Evolutionary conservation across 768 basidiomycete genomes (phyloP).

Genomic region (Lyophyllum atratum): DNA sequence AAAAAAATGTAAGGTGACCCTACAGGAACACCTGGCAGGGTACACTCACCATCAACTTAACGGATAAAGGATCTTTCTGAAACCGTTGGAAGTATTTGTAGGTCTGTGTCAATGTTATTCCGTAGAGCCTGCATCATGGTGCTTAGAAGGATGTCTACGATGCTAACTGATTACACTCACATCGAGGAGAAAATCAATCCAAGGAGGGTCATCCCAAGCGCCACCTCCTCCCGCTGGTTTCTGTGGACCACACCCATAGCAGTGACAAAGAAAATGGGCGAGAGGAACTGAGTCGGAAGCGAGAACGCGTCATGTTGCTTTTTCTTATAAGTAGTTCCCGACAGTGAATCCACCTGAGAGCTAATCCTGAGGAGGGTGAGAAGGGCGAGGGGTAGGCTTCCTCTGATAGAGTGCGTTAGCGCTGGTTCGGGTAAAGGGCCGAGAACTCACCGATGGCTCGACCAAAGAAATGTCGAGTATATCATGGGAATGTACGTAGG

Average conservation of each 20-base stretch:
- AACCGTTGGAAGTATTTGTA: slow-evolving; percentile 35
- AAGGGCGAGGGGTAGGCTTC: background rate
- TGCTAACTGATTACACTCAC: slow-evolving; percentile 14
- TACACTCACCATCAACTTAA: slow-evolving; percentile 28
- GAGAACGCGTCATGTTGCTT: background rate
- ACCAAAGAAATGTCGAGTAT: slow-evolving; percentile 5
- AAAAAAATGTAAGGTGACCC: too few relatives aligned
- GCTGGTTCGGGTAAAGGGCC: background rate
- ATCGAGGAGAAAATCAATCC: slow-evolving; percentile 33
- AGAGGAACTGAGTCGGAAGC: background rate
- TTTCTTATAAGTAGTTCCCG: background rate
- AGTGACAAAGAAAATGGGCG: background rate
- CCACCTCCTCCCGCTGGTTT: slow-evolving; percentile 23
- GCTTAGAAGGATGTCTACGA: background rate
- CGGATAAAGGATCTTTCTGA: slow-evolving; percentile 24
- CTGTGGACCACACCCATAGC: slow-evolving; percentile 18
- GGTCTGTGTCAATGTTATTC: slow-evolving; percentile 32
- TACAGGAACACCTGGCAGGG: too few relatives aligned
- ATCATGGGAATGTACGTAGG: background rate
- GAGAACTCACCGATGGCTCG: background rate
- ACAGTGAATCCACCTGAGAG: background rate
- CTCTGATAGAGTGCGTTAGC: background rate
- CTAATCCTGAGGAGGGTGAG: background rate
- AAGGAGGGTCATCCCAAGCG: slow-evolving; percentile 34
- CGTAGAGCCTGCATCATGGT: slow-evolving; percentile 24